Conservation (phyloP, 2,329 filamentous ascomycete species). For the Chaetomiaceae sp. region DNA sequence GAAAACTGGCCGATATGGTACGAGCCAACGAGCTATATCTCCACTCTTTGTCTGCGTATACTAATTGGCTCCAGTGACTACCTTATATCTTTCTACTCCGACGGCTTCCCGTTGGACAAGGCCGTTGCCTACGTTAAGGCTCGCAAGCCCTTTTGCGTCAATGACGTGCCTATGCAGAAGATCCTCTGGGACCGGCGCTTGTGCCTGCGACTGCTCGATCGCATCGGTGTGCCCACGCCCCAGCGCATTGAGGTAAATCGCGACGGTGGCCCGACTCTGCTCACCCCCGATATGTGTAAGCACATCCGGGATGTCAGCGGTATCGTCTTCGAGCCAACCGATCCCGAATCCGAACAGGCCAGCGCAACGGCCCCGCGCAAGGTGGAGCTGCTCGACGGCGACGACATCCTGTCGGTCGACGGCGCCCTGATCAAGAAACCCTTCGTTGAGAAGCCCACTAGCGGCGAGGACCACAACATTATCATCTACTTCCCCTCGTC, state of each 20-base stretch:
- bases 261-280: slow-evolving; percentile 77
- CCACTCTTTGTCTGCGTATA: too few species aligned
- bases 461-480: slow-evolving; percentile 97
- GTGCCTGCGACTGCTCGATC: slow-evolving; percentile 81
- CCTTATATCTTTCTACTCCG: slow-evolving; percentile 95
- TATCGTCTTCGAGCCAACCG: slow-evolving; percentile 63
- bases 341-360: slow-evolving; percentile 56
- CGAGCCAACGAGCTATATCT: too few species aligned
- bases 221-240: slow-evolving; percentile 83
- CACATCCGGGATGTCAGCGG: slow-evolving; percentile 77
- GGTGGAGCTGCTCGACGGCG: slow-evolving; percentile 83
- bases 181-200: slow-evolving; percentile 92
- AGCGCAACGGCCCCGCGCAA: slow-evolving; percentile 48
- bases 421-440: slow-evolving; percentile 78
- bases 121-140: slow-evolving; percentile 92
- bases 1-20: slow-evolving; percentile 92
- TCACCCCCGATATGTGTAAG: slow-evolving; percentile 72
- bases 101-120: slow-evolving; percentile 94
- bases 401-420: slow-evolving; percentile 82
- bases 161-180: slow-evolving; percentile 95
- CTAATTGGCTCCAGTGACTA: slow-evolving; percentile 77
- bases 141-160: slow-evolving; percentile 93
- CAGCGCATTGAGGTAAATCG: slow-evolving; percentile 84
- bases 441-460: slow-evolving; percentile 98
- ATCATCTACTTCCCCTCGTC: slow-evolving; percentile 93